phyloP scores from a whole-genome alignment of 768 basidiomycete species.

The Lepiota venenata region DNA sequence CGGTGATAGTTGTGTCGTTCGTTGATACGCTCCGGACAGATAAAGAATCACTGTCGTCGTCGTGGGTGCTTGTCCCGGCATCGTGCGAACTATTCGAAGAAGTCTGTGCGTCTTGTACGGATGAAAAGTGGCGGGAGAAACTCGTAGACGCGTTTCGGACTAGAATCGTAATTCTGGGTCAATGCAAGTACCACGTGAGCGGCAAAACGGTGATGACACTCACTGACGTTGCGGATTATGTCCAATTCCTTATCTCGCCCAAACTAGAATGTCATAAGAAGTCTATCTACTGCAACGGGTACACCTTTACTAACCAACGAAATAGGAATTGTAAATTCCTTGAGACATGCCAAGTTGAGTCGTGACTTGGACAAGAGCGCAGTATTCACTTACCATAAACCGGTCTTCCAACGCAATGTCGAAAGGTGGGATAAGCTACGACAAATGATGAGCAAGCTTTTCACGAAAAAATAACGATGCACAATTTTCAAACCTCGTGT shows the following conservation, averaged over 20 bases:
- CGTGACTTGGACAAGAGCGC: background rate
- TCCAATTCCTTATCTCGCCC: slow-evolving; percentile 73
- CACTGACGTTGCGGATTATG: slow-evolving; percentile 61
- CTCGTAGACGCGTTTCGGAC: slow-evolving; percentile 52
- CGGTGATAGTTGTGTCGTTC: slow-evolving; percentile 17
- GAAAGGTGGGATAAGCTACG: slow-evolving; percentile 64
- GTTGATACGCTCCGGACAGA: slow-evolving; percentile 43
- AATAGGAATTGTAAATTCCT: slow-evolving; percentile 72
- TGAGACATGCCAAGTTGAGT: background rate
- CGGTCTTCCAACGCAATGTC: slow-evolving; percentile 64
- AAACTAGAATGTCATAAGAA: slow-evolving; percentile 36
- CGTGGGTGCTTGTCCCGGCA: slow-evolving; percentile 23
- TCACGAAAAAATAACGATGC: background rate
- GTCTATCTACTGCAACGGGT: background rate
- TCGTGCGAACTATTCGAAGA: slow-evolving; percentile 31
- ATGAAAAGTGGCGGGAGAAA: slow-evolving; percentile 52
- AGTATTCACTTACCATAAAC: slow-evolving; percentile 44
- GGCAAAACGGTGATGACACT: slow-evolving; percentile 21
- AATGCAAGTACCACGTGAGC: background rate
- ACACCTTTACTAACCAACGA: slow-evolving; percentile 42
- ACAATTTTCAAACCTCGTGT: slow-evolving; percentile 39
- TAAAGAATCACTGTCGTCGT: slow-evolving; percentile 39
- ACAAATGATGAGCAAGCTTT: slow-evolving; percentile 10
- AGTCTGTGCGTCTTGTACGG: slow-evolving; percentile 37
- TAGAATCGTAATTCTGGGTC: slow-evolving; percentile 12